These are phyloP conservation scores for Moricandia moricandioides DNA, from an alignment of 345 rosid species.

Conservation along the genomic window DNA sequence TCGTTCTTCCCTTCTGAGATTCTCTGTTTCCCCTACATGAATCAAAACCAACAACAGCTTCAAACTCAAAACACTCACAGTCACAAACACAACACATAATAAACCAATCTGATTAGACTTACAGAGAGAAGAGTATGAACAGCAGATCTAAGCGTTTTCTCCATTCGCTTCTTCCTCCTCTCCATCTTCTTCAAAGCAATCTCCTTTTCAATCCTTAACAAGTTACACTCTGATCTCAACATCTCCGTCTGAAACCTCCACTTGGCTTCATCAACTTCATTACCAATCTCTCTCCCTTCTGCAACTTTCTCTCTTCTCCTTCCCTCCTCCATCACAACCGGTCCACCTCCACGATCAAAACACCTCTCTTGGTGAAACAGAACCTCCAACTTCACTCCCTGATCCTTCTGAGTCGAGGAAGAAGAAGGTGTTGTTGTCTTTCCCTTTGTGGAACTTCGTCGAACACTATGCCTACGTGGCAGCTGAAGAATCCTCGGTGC, in stretches of 20 bases:
- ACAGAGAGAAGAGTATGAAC: conserved; percentile 68
- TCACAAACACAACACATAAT: conserved; percentile 14
- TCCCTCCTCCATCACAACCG: conserved; percentile 37
- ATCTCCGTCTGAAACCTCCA: conserved; percentile 99
- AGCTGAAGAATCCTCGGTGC: conserved; percentile 77
- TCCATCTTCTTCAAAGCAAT: conserved; percentile 86
- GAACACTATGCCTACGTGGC: conserved; percentile 56
- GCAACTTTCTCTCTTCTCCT: conserved; percentile 51
- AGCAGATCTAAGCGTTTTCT: conserved; percentile 67
- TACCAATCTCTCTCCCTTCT: conserved; percentile 38
- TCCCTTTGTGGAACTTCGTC: conserved; percentile 45
- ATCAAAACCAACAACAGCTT: conserved; percentile 12
- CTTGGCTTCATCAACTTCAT: conserved; percentile 43
- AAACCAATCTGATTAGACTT: conserved; percentile 37
- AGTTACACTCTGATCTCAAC: conserved; percentile 96
- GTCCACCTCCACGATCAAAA: conserved; percentile 34
- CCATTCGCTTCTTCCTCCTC: conserved; percentile 68
- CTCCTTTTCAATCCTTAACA: conserved; percentile 85
- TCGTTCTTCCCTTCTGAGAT: conserved; percentile 53
- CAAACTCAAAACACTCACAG: neutral
- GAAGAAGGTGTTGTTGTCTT: conserved; percentile 2
- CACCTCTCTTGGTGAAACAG: conserved; percentile 79
- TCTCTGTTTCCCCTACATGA: conserved; percentile 58
- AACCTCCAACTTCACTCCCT: conserved; percentile 55
- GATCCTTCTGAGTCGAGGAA: conserved; percentile 34